Evolutionary conservation across 345 rosid genomes (phyloP).

Genomic region (Pugionium dolabratum): DNA sequence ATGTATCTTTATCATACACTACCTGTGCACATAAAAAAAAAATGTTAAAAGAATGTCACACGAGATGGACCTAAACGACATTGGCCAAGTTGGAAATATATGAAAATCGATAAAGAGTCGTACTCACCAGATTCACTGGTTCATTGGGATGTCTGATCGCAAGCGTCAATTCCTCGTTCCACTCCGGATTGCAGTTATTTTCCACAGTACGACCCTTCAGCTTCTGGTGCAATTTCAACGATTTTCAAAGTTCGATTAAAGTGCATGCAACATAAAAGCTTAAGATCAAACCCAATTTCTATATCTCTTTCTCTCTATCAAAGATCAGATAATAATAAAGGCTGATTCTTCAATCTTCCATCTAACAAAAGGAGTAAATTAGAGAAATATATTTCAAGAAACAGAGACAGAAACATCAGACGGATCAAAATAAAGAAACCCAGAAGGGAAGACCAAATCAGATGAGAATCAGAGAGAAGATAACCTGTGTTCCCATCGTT

Average conservation of each 20-base stretch:
- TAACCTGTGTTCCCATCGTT: slow-evolving; percentile 51
- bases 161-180: slow-evolving; percentile 82
- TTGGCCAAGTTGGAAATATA: neutral
- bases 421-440: neutral
- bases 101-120: neutral
- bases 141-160: slow-evolving; percentile 46
- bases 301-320: neutral
- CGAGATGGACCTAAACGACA: neutral
- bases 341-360: neutral
- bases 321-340: neutral
- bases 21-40: slow-evolving; percentile 38
- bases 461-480: slow-evolving; percentile 16
- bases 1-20: slow-evolving; percentile 77
- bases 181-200: slow-evolving; percentile 74
- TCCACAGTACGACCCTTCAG: slow-evolving; percentile 63
- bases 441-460: neutral
- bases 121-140: slow-evolving; percentile 62
- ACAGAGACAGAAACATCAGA: slow-evolving; percentile 13
- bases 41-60: neutral
- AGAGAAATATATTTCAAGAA: slow-evolving; percentile 13
- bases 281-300: neutral
- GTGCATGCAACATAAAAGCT: slow-evolving; percentile 1
- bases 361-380: neutral
- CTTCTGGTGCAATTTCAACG: slow-evolving; percentile 48
- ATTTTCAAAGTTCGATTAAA: neutral